Evolutionary conservation across 2,329 filamentous ascomycete species (phyloP).

Genomic region (Xylariaceae sp.): DNA sequence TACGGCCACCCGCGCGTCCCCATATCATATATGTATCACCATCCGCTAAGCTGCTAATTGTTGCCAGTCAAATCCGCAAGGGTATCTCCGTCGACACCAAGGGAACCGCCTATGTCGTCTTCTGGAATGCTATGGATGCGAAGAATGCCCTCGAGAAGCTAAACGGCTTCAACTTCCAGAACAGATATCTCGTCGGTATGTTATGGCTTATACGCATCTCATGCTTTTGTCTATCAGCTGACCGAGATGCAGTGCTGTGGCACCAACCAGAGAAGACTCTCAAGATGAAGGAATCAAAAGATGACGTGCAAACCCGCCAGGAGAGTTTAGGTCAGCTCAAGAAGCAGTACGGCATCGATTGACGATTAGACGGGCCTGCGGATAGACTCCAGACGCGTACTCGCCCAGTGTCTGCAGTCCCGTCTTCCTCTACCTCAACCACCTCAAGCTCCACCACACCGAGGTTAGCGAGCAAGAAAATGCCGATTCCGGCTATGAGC

Average conservation of each 20-base stretch:
- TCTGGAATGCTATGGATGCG: constrained; percentile 98
- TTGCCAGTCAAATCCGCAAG: constrained; percentile 79
- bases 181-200: constrained; percentile 95
- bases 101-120: constrained; percentile 97
- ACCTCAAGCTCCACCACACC: constrained; percentile 27
- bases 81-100: constrained; percentile 97
- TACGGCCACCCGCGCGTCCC: constrained; percentile 17
- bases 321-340: constrained; percentile 98
- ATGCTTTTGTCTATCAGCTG: constrained; percentile 7
- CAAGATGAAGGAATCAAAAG: constrained; percentile 89
- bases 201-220: constrained; percentile 26
- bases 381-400: constrained; percentile 43
- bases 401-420: constrained; percentile 52
- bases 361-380: constrained; percentile 71
- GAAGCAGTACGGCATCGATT: constrained; percentile 97
- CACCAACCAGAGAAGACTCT: constrained; percentile 63
- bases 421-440: constrained; percentile 46
- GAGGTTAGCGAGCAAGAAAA: constrained; percentile 26
- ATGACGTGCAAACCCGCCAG: constrained; percentile 88
- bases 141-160: constrained; percentile 99
- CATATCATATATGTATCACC: neutral
- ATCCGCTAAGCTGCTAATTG: constrained; percentile 20
- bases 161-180: constrained; percentile 99
- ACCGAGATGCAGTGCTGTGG: constrained; percentile 47
- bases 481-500: constrained; percentile 24